Conservation (phyloP, 2,329 filamentous ascomycete species). For the Claviceps sp. region DNA sequence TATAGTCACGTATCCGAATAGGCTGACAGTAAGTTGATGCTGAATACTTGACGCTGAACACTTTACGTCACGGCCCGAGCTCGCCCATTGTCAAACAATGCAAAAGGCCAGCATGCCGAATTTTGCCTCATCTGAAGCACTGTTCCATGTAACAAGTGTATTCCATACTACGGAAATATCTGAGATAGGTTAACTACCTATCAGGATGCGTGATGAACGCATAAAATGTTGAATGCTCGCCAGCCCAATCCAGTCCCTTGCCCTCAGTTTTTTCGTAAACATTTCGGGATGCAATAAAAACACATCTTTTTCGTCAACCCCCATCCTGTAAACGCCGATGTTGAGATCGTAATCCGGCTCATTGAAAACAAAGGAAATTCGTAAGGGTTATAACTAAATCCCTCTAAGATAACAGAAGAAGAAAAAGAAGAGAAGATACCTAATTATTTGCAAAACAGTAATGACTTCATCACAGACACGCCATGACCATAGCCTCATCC, state of each 20-base stretch:
- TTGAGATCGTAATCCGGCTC: conserved; percentile 40
- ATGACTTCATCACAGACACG: conserved; percentile 1
- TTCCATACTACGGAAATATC: conserved; percentile 13
- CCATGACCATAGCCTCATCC: conserved; percentile 6
- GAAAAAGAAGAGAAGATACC: conserved; percentile 13
- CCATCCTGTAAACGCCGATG: conserved; percentile 38
- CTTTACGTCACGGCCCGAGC: too few species aligned
- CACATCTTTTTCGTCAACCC: conserved; percentile 21
- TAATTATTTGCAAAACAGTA: conserved; percentile 19
- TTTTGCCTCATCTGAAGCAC: too few species aligned
- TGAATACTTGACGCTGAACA: too few species aligned
- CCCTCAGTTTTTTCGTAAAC: conserved; percentile 18
- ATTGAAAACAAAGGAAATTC: conserved; percentile 17
- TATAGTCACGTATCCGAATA: too few species aligned
- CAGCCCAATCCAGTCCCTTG: conserved; percentile 11
- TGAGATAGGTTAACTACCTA: conserved; percentile 14
- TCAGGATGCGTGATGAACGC: conserved; percentile 17
- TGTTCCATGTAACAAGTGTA: too few species aligned
- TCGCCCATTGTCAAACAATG: too few species aligned
- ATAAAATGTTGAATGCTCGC: conserved; percentile 28
- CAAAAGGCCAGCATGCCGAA: too few species aligned
- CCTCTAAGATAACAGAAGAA: not conserved
- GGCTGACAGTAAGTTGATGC: too few species aligned
- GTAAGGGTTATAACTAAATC: conserved; percentile 3
- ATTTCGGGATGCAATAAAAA: conserved; percentile 23